Evolutionary conservation across 1,284 basidiomycete genomes (phyloP), one percentile per base, ranked within the genome.

Genomic region (Microbotryum violaceum): DNA sequence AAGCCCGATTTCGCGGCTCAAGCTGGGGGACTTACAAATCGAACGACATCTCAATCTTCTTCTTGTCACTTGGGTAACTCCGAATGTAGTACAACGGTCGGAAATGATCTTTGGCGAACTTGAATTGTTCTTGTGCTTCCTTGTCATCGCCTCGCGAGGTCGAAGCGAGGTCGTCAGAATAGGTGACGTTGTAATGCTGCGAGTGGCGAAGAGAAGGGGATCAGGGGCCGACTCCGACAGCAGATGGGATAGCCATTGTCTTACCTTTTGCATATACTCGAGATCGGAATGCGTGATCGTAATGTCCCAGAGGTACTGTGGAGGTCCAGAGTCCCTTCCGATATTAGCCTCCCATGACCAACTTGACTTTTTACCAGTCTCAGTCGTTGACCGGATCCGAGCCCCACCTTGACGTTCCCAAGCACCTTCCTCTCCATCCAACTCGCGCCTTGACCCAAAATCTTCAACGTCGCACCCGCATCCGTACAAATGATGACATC

Each of bases 31-130:
- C 20, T 45, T 23, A 51, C 55, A 72, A 33, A 57, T 73, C 71
- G 70, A 83, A 84, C 69, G 79, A 81, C 83, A 84, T 85, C 72
- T 85, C 83, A 62, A 85, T 79, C 74, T 81, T 80, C 42, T 76
- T 75, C 62, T 78, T 80, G 71, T 83, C 82, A 46, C 77, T 69
- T 3, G 79, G 78, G 67, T 56, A 56, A 9, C 25, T 20, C 6
- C 48, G 14, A 8, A 50, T 49, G 20, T 16, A 29, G 50, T 54
- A 63, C 27, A 44, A 74, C 6, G 81, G 81, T 8, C 78, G 76
- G 72, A 83, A 84, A 58, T 80, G 76, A 49, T 78, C 76, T 64
- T 79, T 70, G 4, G 79, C 81, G 58, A 79, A 79, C 27, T 72
- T 50, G 53, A 74, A 75, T 20, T 56, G 77, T 73, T 73, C 77